Conservation (phyloP, 257 asterid species). For the Echium plantagineum region DNA sequence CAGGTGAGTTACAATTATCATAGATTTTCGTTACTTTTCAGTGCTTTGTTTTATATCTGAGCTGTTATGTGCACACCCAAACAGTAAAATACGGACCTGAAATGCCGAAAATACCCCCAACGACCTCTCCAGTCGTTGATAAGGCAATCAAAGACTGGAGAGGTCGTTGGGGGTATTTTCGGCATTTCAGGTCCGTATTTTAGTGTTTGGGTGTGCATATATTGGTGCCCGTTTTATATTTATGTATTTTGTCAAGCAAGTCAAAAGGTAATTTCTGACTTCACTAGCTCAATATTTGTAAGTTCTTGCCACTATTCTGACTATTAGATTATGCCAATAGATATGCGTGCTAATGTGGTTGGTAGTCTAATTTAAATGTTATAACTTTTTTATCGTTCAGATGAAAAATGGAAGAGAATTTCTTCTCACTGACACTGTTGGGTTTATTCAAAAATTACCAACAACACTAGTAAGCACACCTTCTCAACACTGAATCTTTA, state of each 20-base stretch:
- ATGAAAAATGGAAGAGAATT: conserved; percentile 88
- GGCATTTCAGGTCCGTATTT: no score
- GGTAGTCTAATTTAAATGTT: conserved; percentile 10
- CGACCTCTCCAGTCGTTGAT: no score
- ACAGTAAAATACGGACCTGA: no score
- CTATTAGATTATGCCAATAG: neutral
- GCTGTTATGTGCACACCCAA: no score
- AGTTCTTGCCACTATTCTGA: no score
- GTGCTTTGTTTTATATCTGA: neutral
- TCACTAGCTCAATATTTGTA: no score
- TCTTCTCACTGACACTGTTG: conserved; percentile 93
- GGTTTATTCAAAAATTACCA: conserved; percentile 92
- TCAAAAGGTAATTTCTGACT: no score
- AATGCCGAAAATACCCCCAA: no score
- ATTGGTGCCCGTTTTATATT: no score
- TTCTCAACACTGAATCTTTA: conserved; percentile 2
- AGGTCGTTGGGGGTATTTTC: no score
- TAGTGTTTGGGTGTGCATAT: no score
- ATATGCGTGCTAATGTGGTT: neutral
- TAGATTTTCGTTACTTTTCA: neutral
- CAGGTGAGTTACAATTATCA: conserved; percentile 38
- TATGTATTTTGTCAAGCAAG: neutral
- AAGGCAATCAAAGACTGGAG: no score
- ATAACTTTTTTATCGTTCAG: conserved; percentile 26
- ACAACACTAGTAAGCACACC: conserved; percentile 61